These are phyloP conservation scores for Alternaria arbusti DNA, from an alignment of 2,329 filamentous ascomycete species.

Conservation along the genomic window DNA sequence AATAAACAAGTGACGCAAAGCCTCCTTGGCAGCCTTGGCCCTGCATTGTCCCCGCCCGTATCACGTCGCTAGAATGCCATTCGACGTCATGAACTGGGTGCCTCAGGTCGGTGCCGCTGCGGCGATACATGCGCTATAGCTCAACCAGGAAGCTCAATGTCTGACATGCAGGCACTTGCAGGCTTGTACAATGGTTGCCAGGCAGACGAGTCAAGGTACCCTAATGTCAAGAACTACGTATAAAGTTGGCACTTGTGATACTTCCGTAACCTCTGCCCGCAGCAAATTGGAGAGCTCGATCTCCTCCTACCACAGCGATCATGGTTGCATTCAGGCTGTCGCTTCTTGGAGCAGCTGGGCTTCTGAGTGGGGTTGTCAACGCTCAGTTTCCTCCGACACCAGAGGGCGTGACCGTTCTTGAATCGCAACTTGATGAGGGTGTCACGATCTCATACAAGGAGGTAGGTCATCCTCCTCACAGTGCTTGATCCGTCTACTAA, in stretches of 20 bases:
- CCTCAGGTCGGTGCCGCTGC: conserved; percentile 16
- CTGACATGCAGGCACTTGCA: background rate
- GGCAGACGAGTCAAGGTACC: background rate
- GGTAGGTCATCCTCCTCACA: conserved; percentile 22
- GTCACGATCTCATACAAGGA: conserved; percentile 55
- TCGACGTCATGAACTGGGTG: conserved; percentile 23
- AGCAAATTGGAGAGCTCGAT: background rate
- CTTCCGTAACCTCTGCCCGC: background rate
- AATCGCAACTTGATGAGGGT: conserved; percentile 49
- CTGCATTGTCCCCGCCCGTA: conserved; percentile 23
- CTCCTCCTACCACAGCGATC: background rate
- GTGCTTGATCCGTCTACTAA: background rate
- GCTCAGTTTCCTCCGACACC: conserved; percentile 51
- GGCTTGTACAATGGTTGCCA: background rate
- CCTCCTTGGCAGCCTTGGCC: conserved; percentile 30
- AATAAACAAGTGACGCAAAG: conserved; percentile 11
- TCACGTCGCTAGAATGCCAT: conserved; percentile 10
- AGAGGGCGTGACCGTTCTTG: conserved; percentile 47
- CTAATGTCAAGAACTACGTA: background rate
- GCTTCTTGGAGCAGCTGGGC: conserved; percentile 20
- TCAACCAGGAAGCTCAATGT: conserved; percentile 34
- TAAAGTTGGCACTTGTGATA: background rate
- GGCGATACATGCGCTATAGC: conserved; percentile 18
- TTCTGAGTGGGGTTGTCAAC: conserved; percentile 15
- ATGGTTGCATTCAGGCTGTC: conserved; percentile 17